phyloP scores from a whole-genome alignment of 2,329 filamentous ascomycete genomes.

The Xylaria sp. region DNA sequence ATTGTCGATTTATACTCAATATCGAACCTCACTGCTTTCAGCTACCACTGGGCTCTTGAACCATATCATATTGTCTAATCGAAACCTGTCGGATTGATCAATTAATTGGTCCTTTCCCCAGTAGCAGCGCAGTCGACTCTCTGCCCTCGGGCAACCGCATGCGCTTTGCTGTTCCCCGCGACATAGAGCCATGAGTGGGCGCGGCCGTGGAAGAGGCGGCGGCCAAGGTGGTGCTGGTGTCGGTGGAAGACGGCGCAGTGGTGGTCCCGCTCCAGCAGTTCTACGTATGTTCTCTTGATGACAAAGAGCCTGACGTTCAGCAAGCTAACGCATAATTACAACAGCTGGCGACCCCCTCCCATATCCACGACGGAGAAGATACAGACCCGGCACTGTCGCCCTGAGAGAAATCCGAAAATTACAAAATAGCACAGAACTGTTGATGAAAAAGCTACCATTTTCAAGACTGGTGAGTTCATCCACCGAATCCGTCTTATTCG shows the following conservation, averaged over 20 bases:
- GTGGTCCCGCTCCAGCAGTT: slow-evolving; percentile 39
- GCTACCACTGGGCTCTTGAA: not conserved
- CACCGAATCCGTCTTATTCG: not conserved
- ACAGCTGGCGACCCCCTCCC: slow-evolving; percentile 79
- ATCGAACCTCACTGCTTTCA: not conserved
- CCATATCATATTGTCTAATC: not conserved
- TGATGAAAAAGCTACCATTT: slow-evolving; percentile 84
- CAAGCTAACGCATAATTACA: slow-evolving; percentile 39
- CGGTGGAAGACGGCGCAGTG: slow-evolving; percentile 36
- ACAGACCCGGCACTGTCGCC: slow-evolving; percentile 83
- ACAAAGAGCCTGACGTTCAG: not conserved
- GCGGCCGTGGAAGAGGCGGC: slow-evolving; percentile 28
- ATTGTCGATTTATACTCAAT: not conserved
- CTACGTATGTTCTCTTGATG: slow-evolving; percentile 50
- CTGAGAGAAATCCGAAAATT: slow-evolving; percentile 91
- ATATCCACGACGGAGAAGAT: slow-evolving; percentile 69
- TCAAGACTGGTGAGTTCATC: slow-evolving; percentile 70
- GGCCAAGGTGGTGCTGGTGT: slow-evolving; percentile 26
- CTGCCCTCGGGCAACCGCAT: slow-evolving; percentile 1
- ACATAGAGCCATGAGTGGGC: slow-evolving; percentile 36
- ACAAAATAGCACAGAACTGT: slow-evolving; percentile 87
- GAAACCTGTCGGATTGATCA: not conserved
- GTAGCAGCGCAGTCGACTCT: not conserved
- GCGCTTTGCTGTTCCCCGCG: slow-evolving; percentile 1
- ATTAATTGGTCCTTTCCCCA: slow-evolving; percentile 11